A percentile compares a stretch with the other conserved stretches of the same genome.
Conservation (phyloP, 1,139 yeast species). For the Hansenula lynferdii region DNA sequence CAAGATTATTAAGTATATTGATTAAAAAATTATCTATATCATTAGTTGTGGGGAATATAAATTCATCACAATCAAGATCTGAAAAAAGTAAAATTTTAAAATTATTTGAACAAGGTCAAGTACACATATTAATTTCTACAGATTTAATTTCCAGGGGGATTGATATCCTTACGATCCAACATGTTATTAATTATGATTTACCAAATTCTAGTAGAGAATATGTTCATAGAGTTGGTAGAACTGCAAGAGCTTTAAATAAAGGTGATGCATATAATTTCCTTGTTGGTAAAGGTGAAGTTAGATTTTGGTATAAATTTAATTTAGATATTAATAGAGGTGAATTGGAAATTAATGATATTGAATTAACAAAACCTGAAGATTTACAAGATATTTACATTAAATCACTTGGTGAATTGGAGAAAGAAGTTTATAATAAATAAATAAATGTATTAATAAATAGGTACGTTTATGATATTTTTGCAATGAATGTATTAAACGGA, state of each 20-base stretch:
- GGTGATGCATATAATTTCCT: slow-evolving; percentile 74
- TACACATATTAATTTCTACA: slow-evolving; percentile 70
- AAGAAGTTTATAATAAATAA: slow-evolving; percentile 29
- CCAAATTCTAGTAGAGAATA: slow-evolving; percentile 90
- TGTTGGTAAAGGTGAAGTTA: slow-evolving; percentile 71
- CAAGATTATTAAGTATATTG: slow-evolving; percentile 53
- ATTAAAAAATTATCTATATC: slow-evolving; percentile 26
- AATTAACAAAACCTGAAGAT: slow-evolving; percentile 11
- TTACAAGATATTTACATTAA: slow-evolving; percentile 22
- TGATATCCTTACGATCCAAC: slow-evolving; percentile 65
- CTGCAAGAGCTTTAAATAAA: slow-evolving; percentile 81
- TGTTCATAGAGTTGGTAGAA: slow-evolving; percentile 93
- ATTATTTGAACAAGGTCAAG: slow-evolving; percentile 46
- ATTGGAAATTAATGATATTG: slow-evolving; percentile 8
- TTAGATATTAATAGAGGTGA: slow-evolving; percentile 31
- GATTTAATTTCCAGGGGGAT: slow-evolving; percentile 95
- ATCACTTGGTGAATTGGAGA: slow-evolving; percentile 24
- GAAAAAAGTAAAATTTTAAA: slow-evolving; percentile 45
- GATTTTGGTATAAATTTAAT: slow-evolving; percentile 53
- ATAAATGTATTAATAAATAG: slow-evolving; percentile 2
- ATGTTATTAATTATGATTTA: slow-evolving; percentile 84
- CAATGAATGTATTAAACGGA: slow-evolving; percentile 51
- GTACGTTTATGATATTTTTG: not conserved
- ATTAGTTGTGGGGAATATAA: slow-evolving; percentile 25
- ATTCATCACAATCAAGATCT: slow-evolving; percentile 35